A percentile compares a stretch with the other conserved stretches of the same genome.
Evolutionary conservation across 2,329 filamentous ascomycete genomes (phyloP).

Genomic region (Lachnellula arida): DNA sequence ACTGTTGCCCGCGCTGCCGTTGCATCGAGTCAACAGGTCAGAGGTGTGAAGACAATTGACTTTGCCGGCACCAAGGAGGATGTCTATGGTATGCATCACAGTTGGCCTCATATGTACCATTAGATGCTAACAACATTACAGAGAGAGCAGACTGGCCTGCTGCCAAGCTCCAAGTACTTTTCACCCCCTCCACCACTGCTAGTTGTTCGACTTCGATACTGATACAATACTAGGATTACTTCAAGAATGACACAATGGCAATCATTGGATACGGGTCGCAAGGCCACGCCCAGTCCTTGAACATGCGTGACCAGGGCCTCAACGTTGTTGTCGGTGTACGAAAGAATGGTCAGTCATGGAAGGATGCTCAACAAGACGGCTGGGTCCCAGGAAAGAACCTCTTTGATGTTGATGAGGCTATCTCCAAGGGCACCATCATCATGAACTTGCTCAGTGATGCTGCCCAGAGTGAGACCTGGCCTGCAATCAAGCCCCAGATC

Average conservation of each 20-base stretch:
- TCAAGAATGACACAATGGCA: conserved; percentile 99
- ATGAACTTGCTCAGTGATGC: conserved; percentile 99
- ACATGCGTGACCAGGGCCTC: conserved; percentile 98
- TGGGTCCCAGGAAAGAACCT: conserved; percentile 99
- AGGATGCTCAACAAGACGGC: conserved; percentile 93
- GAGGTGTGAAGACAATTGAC: conserved; percentile 98
- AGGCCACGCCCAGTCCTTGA: conserved; percentile 98
- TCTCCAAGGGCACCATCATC: conserved; percentile 86
- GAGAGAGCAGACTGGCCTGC: conserved; percentile 98
- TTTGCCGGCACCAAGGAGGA: conserved; percentile 91
- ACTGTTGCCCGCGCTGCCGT: conserved; percentile 45
- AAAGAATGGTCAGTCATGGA: conserved; percentile 97
- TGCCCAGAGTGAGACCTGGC: conserved; percentile 98
- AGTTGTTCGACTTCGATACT: conserved; percentile 10
- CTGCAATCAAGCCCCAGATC: conserved; percentile 93
- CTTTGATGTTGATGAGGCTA: conserved; percentile 97
- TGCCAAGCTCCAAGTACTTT: conserved; percentile 91
- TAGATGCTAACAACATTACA: conserved; percentile 33
- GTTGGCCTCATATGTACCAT: background rate
- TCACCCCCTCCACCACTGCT: conserved; percentile 13
- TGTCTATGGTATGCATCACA: conserved; percentile 70
- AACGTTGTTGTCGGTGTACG: conserved; percentile 99
- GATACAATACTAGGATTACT: conserved; percentile 69
- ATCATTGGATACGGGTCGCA: conserved; percentile 98
- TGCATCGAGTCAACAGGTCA: conserved; percentile 50